Percentiles rank a stretch among this genome's conserved stretches.
Conservation (phyloP, 352 stramenopile species). For the Globisporangium perplexum region DNA sequence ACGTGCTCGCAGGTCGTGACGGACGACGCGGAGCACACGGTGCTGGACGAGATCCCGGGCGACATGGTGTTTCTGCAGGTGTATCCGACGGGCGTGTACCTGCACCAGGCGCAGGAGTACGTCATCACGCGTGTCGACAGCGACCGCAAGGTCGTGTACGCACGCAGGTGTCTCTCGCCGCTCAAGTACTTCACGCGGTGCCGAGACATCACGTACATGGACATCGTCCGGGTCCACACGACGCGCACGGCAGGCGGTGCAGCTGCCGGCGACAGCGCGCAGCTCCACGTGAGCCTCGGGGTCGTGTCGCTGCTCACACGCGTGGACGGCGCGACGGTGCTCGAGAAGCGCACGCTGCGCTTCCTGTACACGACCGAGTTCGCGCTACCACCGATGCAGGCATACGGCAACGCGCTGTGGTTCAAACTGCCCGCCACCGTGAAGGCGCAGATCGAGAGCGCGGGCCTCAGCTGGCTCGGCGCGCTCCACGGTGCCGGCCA, state of each 20-base stretch:
- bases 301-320: constrained; percentile 70
- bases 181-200: constrained; percentile 87
- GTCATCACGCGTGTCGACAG: constrained; percentile 86
- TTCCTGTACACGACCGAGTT: constrained; percentile 89
- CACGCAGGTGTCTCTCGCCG: constrained; percentile 41
- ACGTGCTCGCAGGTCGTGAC: constrained; percentile 33
- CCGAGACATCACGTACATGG: constrained; percentile 85
- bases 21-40: constrained; percentile 32
- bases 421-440: constrained; percentile 84
- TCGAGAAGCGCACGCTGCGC: constrained; percentile 77
- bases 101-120: constrained; percentile 90
- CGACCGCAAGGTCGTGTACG: constrained; percentile 57
- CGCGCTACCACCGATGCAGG: constrained; percentile 94
- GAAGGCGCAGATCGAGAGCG: constrained; percentile 29
- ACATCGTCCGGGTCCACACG: constrained; percentile 69
- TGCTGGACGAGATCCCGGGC: constrained; percentile 87
- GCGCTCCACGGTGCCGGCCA: constrained; percentile 87
- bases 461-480: constrained; percentile 29
- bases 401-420: constrained; percentile 93
- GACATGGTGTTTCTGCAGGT: constrained; percentile 89
- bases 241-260: neutral
- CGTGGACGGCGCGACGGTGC: constrained; percentile 81
- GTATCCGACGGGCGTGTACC: constrained; percentile 88
- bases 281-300: constrained; percentile 47
- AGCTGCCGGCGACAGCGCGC: neutral